Percentiles rank a stretch among this genome's conserved stretches.
Conservation (phyloP, 2,329 filamentous ascomycete species). For the Cercospora berteroae region DNA sequence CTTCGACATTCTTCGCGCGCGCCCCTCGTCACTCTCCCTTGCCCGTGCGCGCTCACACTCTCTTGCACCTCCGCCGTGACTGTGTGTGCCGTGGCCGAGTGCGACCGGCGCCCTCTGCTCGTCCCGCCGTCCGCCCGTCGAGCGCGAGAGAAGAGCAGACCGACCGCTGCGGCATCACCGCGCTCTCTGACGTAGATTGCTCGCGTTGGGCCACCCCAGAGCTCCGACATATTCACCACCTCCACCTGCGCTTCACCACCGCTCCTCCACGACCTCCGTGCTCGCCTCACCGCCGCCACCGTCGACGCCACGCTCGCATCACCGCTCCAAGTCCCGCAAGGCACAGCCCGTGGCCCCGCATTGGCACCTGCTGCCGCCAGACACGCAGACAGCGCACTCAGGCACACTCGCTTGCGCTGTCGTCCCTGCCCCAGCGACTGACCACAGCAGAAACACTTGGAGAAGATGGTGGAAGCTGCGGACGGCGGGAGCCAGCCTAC, state of each 20-base stretch:
- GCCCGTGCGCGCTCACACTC: background rate
- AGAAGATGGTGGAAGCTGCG: conserved; percentile 94
- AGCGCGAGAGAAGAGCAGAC: background rate
- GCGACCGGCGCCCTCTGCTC: background rate
- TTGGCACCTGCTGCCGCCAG: conserved; percentile 4
- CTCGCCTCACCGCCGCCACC: background rate
- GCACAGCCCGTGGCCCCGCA: conserved; percentile 8
- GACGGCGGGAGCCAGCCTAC: conserved; percentile 74
- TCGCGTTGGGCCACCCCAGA: background rate
- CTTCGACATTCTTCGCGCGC: background rate
- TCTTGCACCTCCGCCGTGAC: background rate
- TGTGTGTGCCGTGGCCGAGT: background rate
- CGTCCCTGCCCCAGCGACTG: conserved; percentile 3
- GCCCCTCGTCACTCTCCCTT: background rate
- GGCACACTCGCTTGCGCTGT: background rate
- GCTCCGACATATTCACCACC: background rate
- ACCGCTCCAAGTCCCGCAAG: background rate
- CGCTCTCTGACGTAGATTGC: conserved; percentile 7
- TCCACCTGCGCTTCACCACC: background rate
- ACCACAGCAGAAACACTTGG: conserved; percentile 3
- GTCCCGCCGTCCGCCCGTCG: background rate
- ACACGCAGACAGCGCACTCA: background rate
- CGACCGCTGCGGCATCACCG: background rate
- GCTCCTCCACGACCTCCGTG: background rate
- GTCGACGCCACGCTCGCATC: background rate